Evolutionary conservation across 805 yeast genomes (phyloP).

Genomic region (Saccharomycopsis fermentans): DNA sequence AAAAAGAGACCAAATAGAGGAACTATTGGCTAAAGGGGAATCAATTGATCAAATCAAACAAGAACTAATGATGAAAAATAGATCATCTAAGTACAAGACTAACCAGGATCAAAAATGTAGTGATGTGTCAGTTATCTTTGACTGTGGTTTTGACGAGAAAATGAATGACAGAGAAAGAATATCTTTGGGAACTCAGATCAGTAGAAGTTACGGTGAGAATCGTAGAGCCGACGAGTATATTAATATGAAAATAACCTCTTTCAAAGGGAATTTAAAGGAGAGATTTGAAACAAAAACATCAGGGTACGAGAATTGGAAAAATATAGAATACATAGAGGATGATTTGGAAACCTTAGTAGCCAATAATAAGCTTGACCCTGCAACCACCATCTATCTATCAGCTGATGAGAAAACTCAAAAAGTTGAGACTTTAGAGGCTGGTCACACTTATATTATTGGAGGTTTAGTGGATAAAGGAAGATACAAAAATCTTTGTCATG

Average conservation of each 20-base stretch:
- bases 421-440: conserved; percentile 52
- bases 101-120: conserved; percentile 37
- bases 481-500: conserved; percentile 65
- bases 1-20: conserved; percentile 31
- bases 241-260: conserved; percentile 50
- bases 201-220: conserved; percentile 73
- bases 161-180: conserved; percentile 68
- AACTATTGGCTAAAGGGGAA: conserved; percentile 30
- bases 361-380: conserved; percentile 26
- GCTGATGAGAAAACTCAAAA: conserved; percentile 71
- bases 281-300: conserved; percentile 58
- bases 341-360: conserved; percentile 28
- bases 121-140: conserved; percentile 54
- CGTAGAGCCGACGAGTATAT: conserved; percentile 49
- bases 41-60: conserved; percentile 26
- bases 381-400: conserved; percentile 52
- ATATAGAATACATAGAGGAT: conserved; percentile 40
- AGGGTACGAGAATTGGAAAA: conserved; percentile 59
- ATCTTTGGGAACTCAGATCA: conserved; percentile 70
- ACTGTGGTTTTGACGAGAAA: conserved; percentile 82
- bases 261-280: conserved; percentile 52
- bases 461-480: conserved; percentile 96
- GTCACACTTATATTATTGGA: conserved; percentile 76
- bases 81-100: conserved; percentile 24
- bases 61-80: conserved; percentile 26